Percentiles rank a stretch among this genome's conserved stretches.
These are phyloP conservation scores for Epichloe sibirici DNA, from an alignment of 2,329 filamentous ascomycete genomes.

Conservation along the genomic window DNA sequence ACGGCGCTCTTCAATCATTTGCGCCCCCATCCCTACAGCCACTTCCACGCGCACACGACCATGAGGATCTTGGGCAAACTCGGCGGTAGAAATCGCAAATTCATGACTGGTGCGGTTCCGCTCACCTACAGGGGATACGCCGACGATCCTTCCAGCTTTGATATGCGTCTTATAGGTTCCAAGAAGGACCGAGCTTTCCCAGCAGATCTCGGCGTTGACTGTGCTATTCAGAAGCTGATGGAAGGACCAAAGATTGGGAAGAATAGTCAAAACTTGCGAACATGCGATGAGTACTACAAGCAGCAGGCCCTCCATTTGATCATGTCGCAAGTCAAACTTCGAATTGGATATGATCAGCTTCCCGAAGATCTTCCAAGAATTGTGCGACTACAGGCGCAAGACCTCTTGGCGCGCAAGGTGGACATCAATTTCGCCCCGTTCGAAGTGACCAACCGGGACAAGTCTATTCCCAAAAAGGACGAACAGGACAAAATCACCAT, in stretches of 20 bases:
- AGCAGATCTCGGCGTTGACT: conserved; percentile 72
- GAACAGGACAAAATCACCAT: conserved; percentile 73
- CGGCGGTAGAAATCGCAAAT: conserved; percentile 88
- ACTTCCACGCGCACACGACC: conserved; percentile 95
- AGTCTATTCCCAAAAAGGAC: conserved; percentile 77
- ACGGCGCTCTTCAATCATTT: conserved; percentile 93
- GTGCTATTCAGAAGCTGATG: conserved; percentile 77
- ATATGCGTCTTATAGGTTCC: conserved; percentile 79
- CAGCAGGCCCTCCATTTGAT: conserved; percentile 83
- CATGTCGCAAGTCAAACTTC: conserved; percentile 77
- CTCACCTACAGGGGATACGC: conserved; percentile 74
- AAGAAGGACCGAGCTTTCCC: conserved; percentile 83
- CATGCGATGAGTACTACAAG: conserved; percentile 76
- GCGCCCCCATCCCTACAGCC: conserved; percentile 84
- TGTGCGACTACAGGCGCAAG: conserved; percentile 79
- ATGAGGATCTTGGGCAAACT: conserved; percentile 96
- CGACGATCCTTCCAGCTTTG: conserved; percentile 79
- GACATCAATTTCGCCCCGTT: conserved; percentile 60
- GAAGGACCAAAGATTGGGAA: conserved; percentile 58
- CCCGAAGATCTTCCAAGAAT: conserved; percentile 81
- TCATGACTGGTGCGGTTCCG: conserved; percentile 80
- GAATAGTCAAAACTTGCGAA: conserved; percentile 37
- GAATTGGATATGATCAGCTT: conserved; percentile 75
- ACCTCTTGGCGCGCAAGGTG: conserved; percentile 61
- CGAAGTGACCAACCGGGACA: conserved; percentile 63